These are phyloP conservation scores for Kwoniella botswanensis DNA, from an alignment of 768 basidiomycete genomes.

Conservation along the genomic window DNA sequence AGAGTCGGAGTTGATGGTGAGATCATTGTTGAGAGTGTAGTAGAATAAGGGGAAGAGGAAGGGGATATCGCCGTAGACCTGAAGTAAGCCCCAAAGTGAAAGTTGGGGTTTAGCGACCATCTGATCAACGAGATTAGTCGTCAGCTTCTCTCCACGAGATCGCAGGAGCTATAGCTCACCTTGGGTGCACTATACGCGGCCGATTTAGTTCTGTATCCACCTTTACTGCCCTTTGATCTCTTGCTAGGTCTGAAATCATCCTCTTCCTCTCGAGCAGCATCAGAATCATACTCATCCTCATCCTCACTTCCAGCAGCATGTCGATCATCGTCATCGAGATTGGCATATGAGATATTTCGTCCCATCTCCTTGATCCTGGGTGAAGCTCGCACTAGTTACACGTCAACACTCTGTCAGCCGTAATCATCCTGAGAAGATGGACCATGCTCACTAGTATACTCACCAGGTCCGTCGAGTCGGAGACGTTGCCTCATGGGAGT, in stretches of 20 bases:
- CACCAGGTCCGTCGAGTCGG: constrained; percentile 29
- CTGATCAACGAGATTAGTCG: not conserved
- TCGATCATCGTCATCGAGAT: constrained; percentile 43
- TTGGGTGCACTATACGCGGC: constrained; percentile 7
- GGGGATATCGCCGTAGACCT: constrained; percentile 49
- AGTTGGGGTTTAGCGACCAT: constrained; percentile 32
- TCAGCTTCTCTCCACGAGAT: not conserved
- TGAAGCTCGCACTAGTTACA: constrained; percentile 45
- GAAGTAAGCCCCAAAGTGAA: constrained; percentile 49
- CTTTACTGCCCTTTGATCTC: constrained; percentile 32
- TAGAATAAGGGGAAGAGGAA: constrained; percentile 56
- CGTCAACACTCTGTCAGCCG: not conserved
- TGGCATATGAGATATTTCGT: constrained; percentile 53
- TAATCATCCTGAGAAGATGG: not conserved
- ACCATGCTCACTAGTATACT: constrained; percentile 13
- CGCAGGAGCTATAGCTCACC: constrained; percentile 20
- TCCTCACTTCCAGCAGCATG: constrained; percentile 35
- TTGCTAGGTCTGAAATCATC: constrained; percentile 52
- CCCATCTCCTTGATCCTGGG: constrained; percentile 52
- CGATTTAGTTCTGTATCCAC: constrained; percentile 8
- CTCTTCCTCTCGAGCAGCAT: constrained; percentile 42
- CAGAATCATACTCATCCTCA: constrained; percentile 32
- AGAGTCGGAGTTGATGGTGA: constrained; percentile 56
- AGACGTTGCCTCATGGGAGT: constrained; percentile 36
- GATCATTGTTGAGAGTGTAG: constrained; percentile 56